These are phyloP conservation scores for Murraya paniculata DNA, from an alignment of 345 rosid species.

Conservation along the genomic window DNA sequence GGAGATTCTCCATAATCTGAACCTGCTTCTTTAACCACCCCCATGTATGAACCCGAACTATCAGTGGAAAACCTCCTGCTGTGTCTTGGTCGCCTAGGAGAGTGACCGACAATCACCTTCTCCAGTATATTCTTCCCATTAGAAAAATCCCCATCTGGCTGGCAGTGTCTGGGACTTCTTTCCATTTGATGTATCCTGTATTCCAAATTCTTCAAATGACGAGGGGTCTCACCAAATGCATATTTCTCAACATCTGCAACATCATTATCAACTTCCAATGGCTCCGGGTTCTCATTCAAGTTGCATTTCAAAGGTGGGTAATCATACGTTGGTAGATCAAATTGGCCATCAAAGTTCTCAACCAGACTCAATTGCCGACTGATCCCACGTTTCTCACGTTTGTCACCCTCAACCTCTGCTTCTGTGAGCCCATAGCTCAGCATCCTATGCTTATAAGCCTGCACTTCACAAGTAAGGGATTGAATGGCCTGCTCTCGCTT, in stretches of 20 bases:
- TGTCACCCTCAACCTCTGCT: constrained; percentile 64
- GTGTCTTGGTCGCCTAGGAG: constrained; percentile 64
- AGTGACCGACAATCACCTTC: constrained; percentile 71
- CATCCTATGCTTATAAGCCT: constrained; percentile 94
- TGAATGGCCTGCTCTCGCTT: constrained; percentile 88
- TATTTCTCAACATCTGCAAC: constrained; percentile 74
- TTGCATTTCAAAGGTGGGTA: constrained; percentile 85
- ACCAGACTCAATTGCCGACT: constrained; percentile 43
- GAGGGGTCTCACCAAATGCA: constrained; percentile 65
- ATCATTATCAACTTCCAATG: constrained; percentile 53
- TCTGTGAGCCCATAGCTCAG: constrained; percentile 85
- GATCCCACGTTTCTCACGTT: constrained; percentile 38
- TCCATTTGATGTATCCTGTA: constrained; percentile 71
- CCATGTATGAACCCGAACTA: constrained; percentile 52
- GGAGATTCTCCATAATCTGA: constrained; percentile 60
- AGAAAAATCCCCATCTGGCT: constrained; percentile 43
- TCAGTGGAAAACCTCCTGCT: constrained; percentile 51
- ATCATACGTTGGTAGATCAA: constrained; percentile 48
- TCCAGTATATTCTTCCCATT: constrained; percentile 50
- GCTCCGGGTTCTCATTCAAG: constrained; percentile 50
- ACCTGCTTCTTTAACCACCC: constrained; percentile 41
- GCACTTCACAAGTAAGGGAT: constrained; percentile 74
- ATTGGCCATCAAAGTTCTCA: constrained; percentile 42
- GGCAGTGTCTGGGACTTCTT: constrained; percentile 51
- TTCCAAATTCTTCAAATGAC: constrained; percentile 67